These are phyloP conservation scores for Peterozyma xylosa DNA, from an alignment of 805 yeast species.

Conservation along the genomic window DNA sequence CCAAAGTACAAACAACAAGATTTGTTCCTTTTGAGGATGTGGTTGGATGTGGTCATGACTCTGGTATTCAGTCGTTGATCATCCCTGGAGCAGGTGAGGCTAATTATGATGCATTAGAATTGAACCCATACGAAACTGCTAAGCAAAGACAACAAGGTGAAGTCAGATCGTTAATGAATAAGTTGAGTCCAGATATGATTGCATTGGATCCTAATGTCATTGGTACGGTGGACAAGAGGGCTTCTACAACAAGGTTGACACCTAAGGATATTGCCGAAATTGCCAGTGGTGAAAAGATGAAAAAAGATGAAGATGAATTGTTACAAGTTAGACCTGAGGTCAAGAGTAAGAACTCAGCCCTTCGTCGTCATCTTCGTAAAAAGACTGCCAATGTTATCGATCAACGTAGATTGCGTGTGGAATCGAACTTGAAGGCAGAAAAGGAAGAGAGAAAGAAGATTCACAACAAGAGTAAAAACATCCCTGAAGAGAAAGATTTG, in stretches of 20 bases:
- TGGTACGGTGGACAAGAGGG: slow-evolving; percentile 75
- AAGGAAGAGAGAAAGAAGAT: slow-evolving; percentile 58
- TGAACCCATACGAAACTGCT: slow-evolving; percentile 86
- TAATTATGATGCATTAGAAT: slow-evolving; percentile 87
- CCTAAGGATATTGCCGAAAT: slow-evolving; percentile 48
- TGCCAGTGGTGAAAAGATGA: slow-evolving; percentile 21
- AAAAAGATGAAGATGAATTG: slow-evolving; percentile 31
- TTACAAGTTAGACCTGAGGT: slow-evolving; percentile 59
- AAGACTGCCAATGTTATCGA: slow-evolving; percentile 80
- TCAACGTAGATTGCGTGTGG: slow-evolving; percentile 72
- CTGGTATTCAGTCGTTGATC: slow-evolving; percentile 76
- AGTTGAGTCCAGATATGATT: slow-evolving; percentile 88
- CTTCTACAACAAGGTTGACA: slow-evolving; percentile 54
- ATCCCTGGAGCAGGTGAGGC: slow-evolving; percentile 99
- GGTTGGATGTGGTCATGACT: slow-evolving; percentile 79
- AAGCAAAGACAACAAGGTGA: slow-evolving; percentile 92
- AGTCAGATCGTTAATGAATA: slow-evolving; percentile 78
- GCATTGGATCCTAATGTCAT: slow-evolving; percentile 81
- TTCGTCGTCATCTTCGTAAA: slow-evolving; percentile 76
- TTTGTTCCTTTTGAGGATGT: slow-evolving; percentile 96
- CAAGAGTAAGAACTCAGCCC: slow-evolving; percentile 74
- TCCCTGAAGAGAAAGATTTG: slow-evolving; percentile 43
- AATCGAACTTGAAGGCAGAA: slow-evolving; percentile 67
- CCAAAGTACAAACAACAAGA: slow-evolving; percentile 55
- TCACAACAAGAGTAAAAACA: slow-evolving; percentile 34